Conservation (phyloP, 192 early-diverging fungal species). For the Coemansia sp. region DNA sequence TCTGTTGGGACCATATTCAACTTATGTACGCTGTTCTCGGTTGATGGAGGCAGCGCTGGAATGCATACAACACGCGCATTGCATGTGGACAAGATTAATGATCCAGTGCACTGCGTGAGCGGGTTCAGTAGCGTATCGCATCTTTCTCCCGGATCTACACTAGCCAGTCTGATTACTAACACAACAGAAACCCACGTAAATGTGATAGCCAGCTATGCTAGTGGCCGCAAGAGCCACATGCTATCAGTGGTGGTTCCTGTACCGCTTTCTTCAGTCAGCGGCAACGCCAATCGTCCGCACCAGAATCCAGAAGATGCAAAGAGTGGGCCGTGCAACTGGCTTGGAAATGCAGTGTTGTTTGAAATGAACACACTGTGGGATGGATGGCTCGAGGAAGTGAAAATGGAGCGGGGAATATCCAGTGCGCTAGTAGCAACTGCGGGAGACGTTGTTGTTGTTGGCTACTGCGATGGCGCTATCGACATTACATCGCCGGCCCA, state of each 20-base stretch:
- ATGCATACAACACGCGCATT: conserved; percentile 35
- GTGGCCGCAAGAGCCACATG: conserved; percentile 19
- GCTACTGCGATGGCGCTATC: conserved; percentile 24
- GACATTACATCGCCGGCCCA: conserved; percentile 20
- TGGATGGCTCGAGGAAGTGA: conserved; percentile 21
- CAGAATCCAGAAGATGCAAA: conserved; percentile 10
- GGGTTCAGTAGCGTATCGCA: conserved; percentile 15
- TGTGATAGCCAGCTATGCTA: conserved; percentile 32
- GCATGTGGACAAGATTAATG: conserved; percentile 14
- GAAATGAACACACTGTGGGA: conserved; percentile 28
- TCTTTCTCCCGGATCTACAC: conserved; percentile 15
- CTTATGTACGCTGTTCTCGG: conserved; percentile 42
- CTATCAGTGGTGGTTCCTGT: conserved; percentile 35
- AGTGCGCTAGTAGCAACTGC: conserved; percentile 16
- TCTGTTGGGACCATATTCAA: conserved; percentile 40
- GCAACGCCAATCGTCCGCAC: conserved; percentile 49
- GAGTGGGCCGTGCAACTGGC: conserved; percentile 28
- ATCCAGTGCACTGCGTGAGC: conserved; percentile 7
- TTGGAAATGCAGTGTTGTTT: conserved; percentile 25
- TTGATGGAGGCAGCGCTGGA: conserved; percentile 51
- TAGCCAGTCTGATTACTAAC: conserved; percentile 3
- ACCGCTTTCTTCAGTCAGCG: conserved; percentile 43
- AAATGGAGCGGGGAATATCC: conserved; percentile 10
- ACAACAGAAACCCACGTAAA: conserved; percentile 3
- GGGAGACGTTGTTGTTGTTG: conserved; percentile 25